Evolutionary conservation across 2,329 filamentous ascomycete species (phyloP).

Genomic region (Aspergillus thermomutatus): DNA sequence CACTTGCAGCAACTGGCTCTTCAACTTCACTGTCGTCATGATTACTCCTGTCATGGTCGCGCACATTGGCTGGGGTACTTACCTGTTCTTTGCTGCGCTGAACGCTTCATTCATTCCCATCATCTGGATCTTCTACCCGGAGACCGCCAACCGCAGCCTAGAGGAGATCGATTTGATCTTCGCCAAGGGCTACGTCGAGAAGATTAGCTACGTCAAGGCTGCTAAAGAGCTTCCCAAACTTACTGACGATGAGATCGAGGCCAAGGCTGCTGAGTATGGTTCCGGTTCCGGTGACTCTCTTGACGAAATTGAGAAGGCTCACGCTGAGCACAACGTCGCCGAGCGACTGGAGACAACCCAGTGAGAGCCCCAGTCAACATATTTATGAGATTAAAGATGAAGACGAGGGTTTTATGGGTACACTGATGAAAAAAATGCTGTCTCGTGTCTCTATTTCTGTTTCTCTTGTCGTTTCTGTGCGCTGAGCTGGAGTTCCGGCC

Average conservation of each 20-base stretch:
- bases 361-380: conserved; percentile 14
- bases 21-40: conserved; percentile 55
- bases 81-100: conserved; percentile 43
- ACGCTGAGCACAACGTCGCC: conserved; percentile 7
- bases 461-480: neutral
- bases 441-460: neutral
- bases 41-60: conserved; percentile 44
- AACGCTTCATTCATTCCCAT: conserved; percentile 48
- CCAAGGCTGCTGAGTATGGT: conserved; percentile 32
- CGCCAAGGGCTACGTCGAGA: conserved; percentile 43
- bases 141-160: conserved; percentile 44
- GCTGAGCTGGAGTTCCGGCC: neutral
- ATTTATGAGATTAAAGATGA: neutral
- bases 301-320: conserved; percentile 23
- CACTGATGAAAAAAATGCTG: neutral
- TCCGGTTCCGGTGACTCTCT: conserved; percentile 15
- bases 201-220: conserved; percentile 38
- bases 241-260: conserved; percentile 33
- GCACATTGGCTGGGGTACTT: conserved; percentile 41
- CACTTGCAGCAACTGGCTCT: conserved; percentile 55
- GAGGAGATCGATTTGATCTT: conserved; percentile 47
- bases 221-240: conserved; percentile 33
- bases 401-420: neutral
- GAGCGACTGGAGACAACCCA: conserved; percentile 6
- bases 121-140: conserved; percentile 55